phyloP scores from a whole-genome alignment of 352 stramenopile species.

The Phytophthora uliginosa region DNA sequence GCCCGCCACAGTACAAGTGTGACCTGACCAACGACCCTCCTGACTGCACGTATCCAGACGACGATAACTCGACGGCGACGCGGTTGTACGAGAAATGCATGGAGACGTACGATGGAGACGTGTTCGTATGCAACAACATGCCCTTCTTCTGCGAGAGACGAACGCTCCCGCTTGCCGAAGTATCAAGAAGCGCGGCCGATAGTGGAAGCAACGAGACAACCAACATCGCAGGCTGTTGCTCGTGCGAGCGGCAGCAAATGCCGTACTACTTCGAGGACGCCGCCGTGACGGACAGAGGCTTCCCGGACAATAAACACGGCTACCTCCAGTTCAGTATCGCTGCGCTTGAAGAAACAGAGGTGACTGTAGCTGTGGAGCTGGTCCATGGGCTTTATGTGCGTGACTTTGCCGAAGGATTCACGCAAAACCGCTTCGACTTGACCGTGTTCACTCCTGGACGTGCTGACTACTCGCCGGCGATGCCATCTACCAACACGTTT shows the following conservation, averaged over 20 bases:
- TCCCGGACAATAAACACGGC: slow-evolving; percentile 96
- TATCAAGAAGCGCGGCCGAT: slow-evolving; percentile 20
- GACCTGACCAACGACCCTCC: slow-evolving; percentile 49
- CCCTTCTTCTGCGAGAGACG: slow-evolving; percentile 72
- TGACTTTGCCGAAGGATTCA: slow-evolving; percentile 91
- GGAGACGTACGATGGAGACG: slow-evolving; percentile 43
- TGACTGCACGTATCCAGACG: slow-evolving; percentile 74
- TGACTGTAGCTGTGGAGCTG: slow-evolving; percentile 95
- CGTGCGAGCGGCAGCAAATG: slow-evolving; percentile 89
- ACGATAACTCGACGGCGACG: slow-evolving; percentile 52
- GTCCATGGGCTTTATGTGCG: slow-evolving; percentile 94
- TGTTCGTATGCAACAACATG: slow-evolving; percentile 63
- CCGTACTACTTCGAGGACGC: slow-evolving; percentile 91
- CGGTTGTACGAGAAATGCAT: slow-evolving; percentile 65
- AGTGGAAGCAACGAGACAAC: slow-evolving; percentile 34
- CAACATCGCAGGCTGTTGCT: slow-evolving; percentile 77
- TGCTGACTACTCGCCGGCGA: slow-evolving; percentile 69
- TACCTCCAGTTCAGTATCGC: slow-evolving; percentile 94
- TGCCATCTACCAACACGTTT: slow-evolving; percentile 72
- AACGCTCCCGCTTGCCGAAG: slow-evolving; percentile 33
- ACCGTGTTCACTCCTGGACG: slow-evolving; percentile 91
- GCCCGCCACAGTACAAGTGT: slow-evolving; percentile 94
- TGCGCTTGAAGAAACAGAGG: slow-evolving; percentile 80
- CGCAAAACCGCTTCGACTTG: slow-evolving; percentile 85
- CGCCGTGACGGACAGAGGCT: slow-evolving; percentile 69